Evolutionary conservation across 345 rosid genomes (phyloP).

Genomic region (Corchorus olitorius): DNA sequence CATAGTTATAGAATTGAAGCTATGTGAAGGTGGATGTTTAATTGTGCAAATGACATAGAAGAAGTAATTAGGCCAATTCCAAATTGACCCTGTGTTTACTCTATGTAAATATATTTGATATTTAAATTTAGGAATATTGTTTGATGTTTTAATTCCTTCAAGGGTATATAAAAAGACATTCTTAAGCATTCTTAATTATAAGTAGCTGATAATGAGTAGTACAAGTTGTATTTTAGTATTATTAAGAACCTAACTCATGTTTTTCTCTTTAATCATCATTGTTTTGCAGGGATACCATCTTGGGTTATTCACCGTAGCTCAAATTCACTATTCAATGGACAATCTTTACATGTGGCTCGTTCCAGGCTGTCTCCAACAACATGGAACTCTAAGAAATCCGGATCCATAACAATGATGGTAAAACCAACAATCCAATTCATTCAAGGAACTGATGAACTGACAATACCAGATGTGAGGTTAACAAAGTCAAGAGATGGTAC

Average conservation of each 20-base stretch:
- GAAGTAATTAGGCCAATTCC: not conserved
- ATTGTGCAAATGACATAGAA: not conserved
- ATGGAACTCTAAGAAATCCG: constrained; percentile 23
- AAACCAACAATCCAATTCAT: constrained; percentile 82
- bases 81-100: not conserved
- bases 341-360: constrained; percentile 35
- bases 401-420: constrained; percentile 58
- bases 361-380: constrained; percentile 21
- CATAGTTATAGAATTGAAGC: not conserved
- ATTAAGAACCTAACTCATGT: not conserved
- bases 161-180: no score
- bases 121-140: not conserved
- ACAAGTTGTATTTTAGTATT: not conserved
- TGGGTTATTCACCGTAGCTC: constrained; percentile 40
- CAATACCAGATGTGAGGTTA: constrained; percentile 78
- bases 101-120: not conserved
- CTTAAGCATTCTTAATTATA: not conserved
- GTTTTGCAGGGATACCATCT: constrained; percentile 46
- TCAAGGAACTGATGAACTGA: constrained; percentile 90
- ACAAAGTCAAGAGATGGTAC: constrained; percentile 87
- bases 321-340: constrained; percentile 51
- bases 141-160: not conserved
- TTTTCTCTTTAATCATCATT: not conserved
- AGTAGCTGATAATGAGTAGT: not conserved
- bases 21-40: not conserved